A percentile compares a stretch with the other conserved stretches of the same genome.
Conservation (phyloP, 768 basidiomycete species). For the Mycena epipterygia region DNA sequence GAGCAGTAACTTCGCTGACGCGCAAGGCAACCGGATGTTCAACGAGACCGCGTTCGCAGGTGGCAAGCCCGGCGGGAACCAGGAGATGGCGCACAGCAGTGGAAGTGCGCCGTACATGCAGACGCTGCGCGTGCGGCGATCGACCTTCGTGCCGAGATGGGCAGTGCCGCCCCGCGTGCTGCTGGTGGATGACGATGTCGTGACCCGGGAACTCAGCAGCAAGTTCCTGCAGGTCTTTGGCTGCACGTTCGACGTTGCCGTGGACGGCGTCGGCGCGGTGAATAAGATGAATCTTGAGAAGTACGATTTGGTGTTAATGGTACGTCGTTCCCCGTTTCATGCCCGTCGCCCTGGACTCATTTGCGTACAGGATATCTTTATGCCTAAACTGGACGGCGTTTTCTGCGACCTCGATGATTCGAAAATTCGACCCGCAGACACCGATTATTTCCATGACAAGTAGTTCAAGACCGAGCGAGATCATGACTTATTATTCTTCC, state of each 20-base stretch:
- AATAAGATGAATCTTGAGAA: slow-evolving; percentile 96
- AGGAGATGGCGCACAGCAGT: too few species aligned
- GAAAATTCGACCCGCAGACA: slow-evolving; percentile 94
- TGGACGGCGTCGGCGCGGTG: slow-evolving; percentile 92
- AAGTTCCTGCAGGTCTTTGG: slow-evolving; percentile 97
- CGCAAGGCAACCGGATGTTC: too few species aligned
- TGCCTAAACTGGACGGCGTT: slow-evolving; percentile 90
- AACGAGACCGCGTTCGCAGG: too few species aligned
- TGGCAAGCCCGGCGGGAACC: too few species aligned
- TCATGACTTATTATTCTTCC: slow-evolving; percentile 89
- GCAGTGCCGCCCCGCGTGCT: slow-evolving; percentile 91
- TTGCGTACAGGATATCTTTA: slow-evolving; percentile 86
- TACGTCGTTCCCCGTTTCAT: slow-evolving; percentile 51
- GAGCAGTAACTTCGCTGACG: too few species aligned
- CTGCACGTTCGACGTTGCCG: slow-evolving; percentile 93
- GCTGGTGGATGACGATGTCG: slow-evolving; percentile 95
- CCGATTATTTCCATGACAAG: slow-evolving; percentile 99
- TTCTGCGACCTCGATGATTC: slow-evolving; percentile 92
- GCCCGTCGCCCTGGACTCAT: slow-evolving; percentile 1
- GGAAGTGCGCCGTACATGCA: slow-evolving; percentile 50
- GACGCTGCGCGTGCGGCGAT: slow-evolving; percentile 76
- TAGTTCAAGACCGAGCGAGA: slow-evolving; percentile 91
- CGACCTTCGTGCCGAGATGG: slow-evolving; percentile 90
- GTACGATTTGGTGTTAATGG: slow-evolving; percentile 97
- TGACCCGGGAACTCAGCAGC: slow-evolving; percentile 88